Base-by-base conservation (phyloP, 108 stramenopile species). In the Aurantiochytrium sp. region DNA sequence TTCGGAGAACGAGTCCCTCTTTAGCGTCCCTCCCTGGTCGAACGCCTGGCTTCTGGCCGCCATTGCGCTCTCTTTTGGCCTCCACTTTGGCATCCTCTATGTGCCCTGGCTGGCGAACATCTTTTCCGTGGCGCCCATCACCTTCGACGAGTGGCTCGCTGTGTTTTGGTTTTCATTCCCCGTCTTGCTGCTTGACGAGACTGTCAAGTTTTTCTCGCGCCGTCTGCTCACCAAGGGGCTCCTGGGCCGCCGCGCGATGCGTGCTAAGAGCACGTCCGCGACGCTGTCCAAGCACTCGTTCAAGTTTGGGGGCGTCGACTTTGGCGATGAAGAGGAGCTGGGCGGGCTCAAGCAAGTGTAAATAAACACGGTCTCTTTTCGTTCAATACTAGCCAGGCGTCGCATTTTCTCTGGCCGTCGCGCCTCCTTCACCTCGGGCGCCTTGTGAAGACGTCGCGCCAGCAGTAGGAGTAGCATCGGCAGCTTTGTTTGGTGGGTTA, bases 171-270 rank as follows among this genome's bases (percentile, higher is more conserved):
- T 95, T 93, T 94, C 97, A 15, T 48, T 88, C 17, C 97, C 97
- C 4, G 97, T 98, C 87, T 69, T 98, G n/a, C 39, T 97, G 12
- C 93, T 98, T 1, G 97, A 98, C 24, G 97, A 98, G 89, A 85
- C 95, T 4, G 90, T 97, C 48, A 98, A 98, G 89, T 81, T 81
- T 24, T 48, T 81, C 24, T 81, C 73, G 42, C 39, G 73, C 6
- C 39, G 73, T 21, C 24, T 81, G 73, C 45, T 81, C 24, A 48
- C 39, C 27, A 6, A 24, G n/a, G 73, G 73, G 6, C 2, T 81
- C 27, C 45, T 81, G n/a, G 42, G 30, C 12, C 59, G 12, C 27
- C 59, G 34, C 32, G 15, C 59, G 22, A 10, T 10, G 59, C 59
- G 59, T 34, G 19, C 8, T 10, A 34, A 34, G 34, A 19, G 59